Evolutionary conservation across 768 basidiomycete genomes (phyloP).

Genomic region (Kwoniella mangroviensis): DNA sequence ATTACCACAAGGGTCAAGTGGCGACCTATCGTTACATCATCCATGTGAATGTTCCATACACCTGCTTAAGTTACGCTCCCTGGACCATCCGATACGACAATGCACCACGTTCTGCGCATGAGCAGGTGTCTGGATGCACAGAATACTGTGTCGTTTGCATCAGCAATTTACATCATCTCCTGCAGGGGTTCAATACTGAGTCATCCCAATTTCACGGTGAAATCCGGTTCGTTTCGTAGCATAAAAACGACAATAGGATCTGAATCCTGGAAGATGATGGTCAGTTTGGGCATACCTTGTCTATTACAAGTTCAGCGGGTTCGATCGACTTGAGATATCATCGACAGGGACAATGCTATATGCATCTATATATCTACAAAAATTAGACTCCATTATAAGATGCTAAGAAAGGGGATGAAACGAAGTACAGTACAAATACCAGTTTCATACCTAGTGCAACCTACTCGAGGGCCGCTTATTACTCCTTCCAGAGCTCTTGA

Average conservation of each 20-base stretch:
- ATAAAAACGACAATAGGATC: no score
- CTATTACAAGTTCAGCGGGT: no score
- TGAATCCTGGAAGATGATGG: no score
- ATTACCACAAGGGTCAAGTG: conserved; percentile 12
- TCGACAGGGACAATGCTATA: neutral
- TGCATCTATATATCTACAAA: neutral
- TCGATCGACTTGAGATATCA: neutral
- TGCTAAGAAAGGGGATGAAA: neutral
- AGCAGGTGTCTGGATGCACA: no score
- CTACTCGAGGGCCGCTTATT: neutral
- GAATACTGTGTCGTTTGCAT: no score
- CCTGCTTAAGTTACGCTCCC: neutral
- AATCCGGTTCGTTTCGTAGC: no score
- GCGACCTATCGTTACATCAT: neutral
- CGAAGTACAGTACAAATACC: neutral
- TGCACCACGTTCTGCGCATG: neutral
- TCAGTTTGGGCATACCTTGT: no score
- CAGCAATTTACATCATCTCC: no score
- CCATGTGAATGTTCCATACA: neutral
- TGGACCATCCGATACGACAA: neutral
- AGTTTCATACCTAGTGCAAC: neutral
- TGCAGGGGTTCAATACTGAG: no score
- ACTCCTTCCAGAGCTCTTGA: conserved; percentile 27
- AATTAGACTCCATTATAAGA: neutral
- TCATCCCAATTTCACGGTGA: no score